Base-by-base conservation (phyloP, 345 rosid species). In the Anacardium occidentale region DNA sequence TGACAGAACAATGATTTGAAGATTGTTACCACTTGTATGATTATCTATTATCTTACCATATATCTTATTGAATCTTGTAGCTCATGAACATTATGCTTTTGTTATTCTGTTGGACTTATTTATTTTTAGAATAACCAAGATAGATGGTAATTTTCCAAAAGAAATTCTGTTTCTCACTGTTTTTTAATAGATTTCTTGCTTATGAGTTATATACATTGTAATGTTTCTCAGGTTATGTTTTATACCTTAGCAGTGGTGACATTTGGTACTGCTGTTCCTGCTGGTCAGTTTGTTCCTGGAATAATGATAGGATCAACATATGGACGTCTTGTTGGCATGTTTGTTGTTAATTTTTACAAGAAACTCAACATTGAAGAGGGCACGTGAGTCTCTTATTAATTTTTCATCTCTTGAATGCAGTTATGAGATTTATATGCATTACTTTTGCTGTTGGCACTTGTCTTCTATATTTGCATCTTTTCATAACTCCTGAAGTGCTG, bases 231-330 rank as follows among this genome's bases (percentile, higher is more conserved):
- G 99, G 98, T 87, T 63, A 95, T 95, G 99, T 95, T 95, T 78
- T 95, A 91, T 60, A 71, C 92, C 57, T 83, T 95, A 78, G 97
- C 98, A 44, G 94, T 95, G 77, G 85, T 92, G 72, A 95, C 99
- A 72, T 95, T 88, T 84, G 99, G 99, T 64, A 82, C 91, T 45
- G 99, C 99, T 83, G 98, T 95, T 81, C 99, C 99, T 62, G 97
- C 98, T 63, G 99, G 99, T 50, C 99, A 92, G 78, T 95, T 95
- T 87, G 89, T 95, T 80, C 99, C 99, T 72, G 98, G 98, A 75
- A 95, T 95, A 80, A 87, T 95, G 97, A 95, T 95, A 75, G 99
- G 99, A 60, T 92, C 99, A 68, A 92, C 98, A 50, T 95, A 95
- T 76, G 99, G 99, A 71, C 98, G 99, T 61, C 90, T 95, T 76